Evolutionary conservation across 352 stramenopile species (phyloP).

Genomic region (Albugo candida): DNA sequence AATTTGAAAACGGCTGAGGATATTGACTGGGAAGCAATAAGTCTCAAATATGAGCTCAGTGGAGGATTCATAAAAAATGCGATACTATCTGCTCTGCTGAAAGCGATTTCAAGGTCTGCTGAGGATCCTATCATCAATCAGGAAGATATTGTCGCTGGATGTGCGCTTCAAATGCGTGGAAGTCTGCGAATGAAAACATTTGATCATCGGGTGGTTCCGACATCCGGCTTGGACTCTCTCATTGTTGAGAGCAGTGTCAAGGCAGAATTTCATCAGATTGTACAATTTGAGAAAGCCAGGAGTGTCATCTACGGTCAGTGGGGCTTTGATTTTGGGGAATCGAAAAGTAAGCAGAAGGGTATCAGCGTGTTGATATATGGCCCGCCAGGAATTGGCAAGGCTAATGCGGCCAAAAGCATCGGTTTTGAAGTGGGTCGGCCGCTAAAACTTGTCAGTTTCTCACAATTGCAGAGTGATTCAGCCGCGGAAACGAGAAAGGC

Average conservation of each 20-base stretch:
- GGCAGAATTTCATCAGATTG: constrained; percentile 38
- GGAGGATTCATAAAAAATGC: constrained; percentile 85
- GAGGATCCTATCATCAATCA: constrained; percentile 48
- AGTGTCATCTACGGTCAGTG: constrained; percentile 75
- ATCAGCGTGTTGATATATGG: constrained; percentile 56
- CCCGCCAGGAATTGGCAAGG: constrained; percentile 51
- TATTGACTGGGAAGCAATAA: constrained; percentile 71
- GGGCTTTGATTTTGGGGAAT: constrained; percentile 53
- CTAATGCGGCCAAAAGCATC: constrained; percentile 51
- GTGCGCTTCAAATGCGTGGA: constrained; percentile 71
- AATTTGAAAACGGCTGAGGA: constrained; percentile 29
- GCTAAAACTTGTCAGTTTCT: constrained; percentile 66
- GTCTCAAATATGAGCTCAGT: constrained; percentile 75
- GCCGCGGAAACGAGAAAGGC: constrained; percentile 50
- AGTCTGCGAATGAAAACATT: constrained; percentile 82
- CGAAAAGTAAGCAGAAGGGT: constrained; percentile 46
- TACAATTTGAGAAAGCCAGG: constrained; percentile 69
- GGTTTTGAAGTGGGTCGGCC: constrained; percentile 68
- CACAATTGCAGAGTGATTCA: constrained; percentile 56
- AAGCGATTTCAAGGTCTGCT: constrained; percentile 38
- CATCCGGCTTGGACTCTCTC: constrained; percentile 44
- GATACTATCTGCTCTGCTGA: constrained; percentile 64
- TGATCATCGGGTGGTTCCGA: constrained; percentile 66
- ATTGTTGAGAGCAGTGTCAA: constrained; percentile 50
- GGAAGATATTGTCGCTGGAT: constrained; percentile 56